Evolutionary conservation across 176 grass and related monocot species (phyloP).

Genomic region (Luzula sylvatica): DNA sequence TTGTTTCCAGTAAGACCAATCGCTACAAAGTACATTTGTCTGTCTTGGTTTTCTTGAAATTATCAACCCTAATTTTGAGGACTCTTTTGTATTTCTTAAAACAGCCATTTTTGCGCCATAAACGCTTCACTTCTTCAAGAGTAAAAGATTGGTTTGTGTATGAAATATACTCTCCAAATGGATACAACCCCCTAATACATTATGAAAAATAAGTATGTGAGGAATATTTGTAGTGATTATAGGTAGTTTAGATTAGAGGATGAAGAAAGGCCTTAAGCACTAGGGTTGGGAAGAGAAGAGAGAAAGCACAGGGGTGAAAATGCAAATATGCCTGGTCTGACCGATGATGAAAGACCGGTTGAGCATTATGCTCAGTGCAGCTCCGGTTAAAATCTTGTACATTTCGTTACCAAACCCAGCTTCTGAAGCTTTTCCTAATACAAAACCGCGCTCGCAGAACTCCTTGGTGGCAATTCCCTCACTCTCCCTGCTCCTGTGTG

Average conservation of each 20-base stretch:
- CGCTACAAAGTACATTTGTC: slow-evolving; percentile 83
- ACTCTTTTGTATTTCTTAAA: slow-evolving; percentile 40
- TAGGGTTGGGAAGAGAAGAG: slow-evolving; percentile 16
- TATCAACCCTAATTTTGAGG: slow-evolving; percentile 63
- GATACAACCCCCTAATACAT: slow-evolving; percentile 47
- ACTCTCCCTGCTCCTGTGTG: slow-evolving; percentile 63
- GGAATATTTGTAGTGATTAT: no score
- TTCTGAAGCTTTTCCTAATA: slow-evolving; percentile 88
- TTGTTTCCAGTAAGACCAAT: slow-evolving; percentile 80
- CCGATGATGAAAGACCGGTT: slow-evolving; percentile 93
- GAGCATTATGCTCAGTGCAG: slow-evolving; percentile 83
- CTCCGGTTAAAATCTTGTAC: slow-evolving; percentile 88
- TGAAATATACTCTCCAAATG: slow-evolving; percentile 76
- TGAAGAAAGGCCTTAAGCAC: no score
- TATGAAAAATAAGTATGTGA: no score
- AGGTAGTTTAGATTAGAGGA: no score
- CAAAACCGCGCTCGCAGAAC: slow-evolving; percentile 89
- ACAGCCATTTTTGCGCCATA: slow-evolving; percentile 92
- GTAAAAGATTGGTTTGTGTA: slow-evolving; percentile 74
- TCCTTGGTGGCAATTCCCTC: slow-evolving; percentile 49
- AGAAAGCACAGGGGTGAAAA: slow-evolving; percentile 35
- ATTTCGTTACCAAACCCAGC: slow-evolving; percentile 97
- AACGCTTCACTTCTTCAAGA: slow-evolving; percentile 69
- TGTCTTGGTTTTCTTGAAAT: slow-evolving; percentile 63
- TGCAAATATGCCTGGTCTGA: slow-evolving; percentile 81